Percentiles rank a stretch among this genome's conserved stretches.
Evolutionary conservation across 257 asterid species (phyloP).

Genomic region (Scutellaria galericulata): DNA sequence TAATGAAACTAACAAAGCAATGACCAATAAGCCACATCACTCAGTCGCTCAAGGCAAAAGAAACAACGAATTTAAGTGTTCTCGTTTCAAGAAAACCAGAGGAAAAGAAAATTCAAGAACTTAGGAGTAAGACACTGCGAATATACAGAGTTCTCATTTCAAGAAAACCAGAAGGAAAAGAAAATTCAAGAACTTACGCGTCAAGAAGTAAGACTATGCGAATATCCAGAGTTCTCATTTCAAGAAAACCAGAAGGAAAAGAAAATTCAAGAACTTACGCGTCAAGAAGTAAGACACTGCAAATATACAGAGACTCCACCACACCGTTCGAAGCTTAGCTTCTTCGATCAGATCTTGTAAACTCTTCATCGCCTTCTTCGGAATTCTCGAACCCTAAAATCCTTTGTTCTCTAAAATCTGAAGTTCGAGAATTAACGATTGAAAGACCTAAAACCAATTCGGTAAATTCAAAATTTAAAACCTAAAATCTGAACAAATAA

Average conservation of each 20-base stretch:
- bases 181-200: conserved; percentile 62
- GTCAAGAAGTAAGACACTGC: conserved; percentile 83
- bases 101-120: conserved; percentile 31
- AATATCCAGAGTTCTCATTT: conserved; percentile 59
- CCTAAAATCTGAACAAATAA: not conserved
- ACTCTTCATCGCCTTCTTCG: conserved; percentile 81
- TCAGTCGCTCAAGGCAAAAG: conserved; percentile 9
- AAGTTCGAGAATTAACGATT: conserved; percentile 16
- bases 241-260: not conserved
- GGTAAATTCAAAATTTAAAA: not conserved
- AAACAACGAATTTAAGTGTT: conserved; percentile 15
- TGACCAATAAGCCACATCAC: conserved; percentile 8
- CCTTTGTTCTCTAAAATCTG: conserved; percentile 1
- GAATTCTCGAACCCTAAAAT: conserved; percentile 45
- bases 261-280: conserved; percentile 56
- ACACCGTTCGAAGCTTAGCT: conserved; percentile 92
- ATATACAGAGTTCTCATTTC: conserved; percentile 55
- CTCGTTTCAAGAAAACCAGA: not conserved
- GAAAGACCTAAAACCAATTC: conserved; percentile 22
- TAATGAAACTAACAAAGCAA: conserved; percentile 21
- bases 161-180: not conserved
- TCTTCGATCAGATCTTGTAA: conserved; percentile 96
- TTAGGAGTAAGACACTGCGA: conserved; percentile 86
- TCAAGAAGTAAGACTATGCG: conserved; percentile 77
- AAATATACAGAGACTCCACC: conserved; percentile 93